A percentile compares a stretch with the other conserved stretches of the same genome.
Conservation (phyloP, 176 grass and related monocot genomes). For the Miscanthus lutarioriparius region DNA sequence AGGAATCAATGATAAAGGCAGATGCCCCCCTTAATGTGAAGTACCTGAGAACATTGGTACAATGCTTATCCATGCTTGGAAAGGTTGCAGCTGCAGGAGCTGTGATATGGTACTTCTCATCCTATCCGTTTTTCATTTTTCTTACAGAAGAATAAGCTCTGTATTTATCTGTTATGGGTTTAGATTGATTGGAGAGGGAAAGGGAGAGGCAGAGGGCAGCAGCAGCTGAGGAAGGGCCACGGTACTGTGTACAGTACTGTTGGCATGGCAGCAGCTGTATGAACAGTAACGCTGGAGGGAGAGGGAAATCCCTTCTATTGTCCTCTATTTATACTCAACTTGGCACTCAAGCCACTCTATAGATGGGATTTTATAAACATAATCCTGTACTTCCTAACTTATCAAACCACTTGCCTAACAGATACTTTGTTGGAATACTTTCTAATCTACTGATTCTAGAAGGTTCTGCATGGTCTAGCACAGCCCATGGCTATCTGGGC, state of each 20-base stretch:
- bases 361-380: neutral
- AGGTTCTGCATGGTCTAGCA: neutral
- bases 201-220: neutral
- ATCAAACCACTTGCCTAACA: neutral
- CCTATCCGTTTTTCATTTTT: conserved; percentile 29
- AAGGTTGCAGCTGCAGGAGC: conserved; percentile 99
- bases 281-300: neutral
- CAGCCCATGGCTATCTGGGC: neutral
- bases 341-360: neutral
- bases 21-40: conserved; percentile 67
- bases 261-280: neutral
- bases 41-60: conserved; percentile 90
- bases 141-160: conserved; percentile 15
- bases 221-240: neutral
- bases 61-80: conserved; percentile 96
- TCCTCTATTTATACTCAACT: neutral
- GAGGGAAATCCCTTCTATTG: neutral
- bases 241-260: neutral
- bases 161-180: neutral
- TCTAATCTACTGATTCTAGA: neutral
- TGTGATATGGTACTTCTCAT: conserved; percentile 76
- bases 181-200: neutral
- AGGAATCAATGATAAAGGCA: conserved; percentile 90
- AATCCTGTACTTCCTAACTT: neutral
- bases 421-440: neutral